Evolutionary conservation across 108 stramenopile species (phyloP), one percentile per base, ranked within the genome.

Genomic region (Ochromonas danica): DNA sequence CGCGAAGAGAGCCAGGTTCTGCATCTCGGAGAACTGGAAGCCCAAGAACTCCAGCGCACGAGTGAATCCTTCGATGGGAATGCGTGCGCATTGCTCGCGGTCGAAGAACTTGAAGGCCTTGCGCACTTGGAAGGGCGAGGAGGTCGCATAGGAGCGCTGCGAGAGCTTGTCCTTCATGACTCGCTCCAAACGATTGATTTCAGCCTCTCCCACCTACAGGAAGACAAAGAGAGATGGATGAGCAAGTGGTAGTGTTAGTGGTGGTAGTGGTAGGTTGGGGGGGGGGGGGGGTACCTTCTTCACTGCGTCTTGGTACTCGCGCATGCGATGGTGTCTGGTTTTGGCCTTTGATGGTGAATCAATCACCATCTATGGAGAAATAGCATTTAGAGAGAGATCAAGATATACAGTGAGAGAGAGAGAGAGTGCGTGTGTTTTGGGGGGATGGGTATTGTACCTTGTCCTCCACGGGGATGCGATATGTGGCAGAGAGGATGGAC

Each of bases 51-150:
- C 89, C 87, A 89, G 86, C 45, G 89, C 89, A n/a, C 82, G 71
- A 79, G 88, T 87, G 78, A 89, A 89, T 79, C 88, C 89, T 40
- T 81, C 80, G 78, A 89, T 88, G 33, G 88, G 86, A 39, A 89
- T 89, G 36, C 89, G 87, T 31, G 85, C 85, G 0, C 83, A 86
- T 27, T 86, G 87, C 81, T 89, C 89, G 39, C 89, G 62, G 42
- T 89, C 89, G 80, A 89, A 89, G 70, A 88, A 89, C 71, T 89
- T 89, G 62, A 89, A 89, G 0, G 89, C 88, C 71, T 87, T 88
- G 40, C 89, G 77, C 77, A 89, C 79, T 79, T 89, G 89, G 78
- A 89, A 89, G 0, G 89, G 89, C 27, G 30, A 31, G 33, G 63
- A 67, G 31, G 87, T 87, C 17, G 89, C 85, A 67, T 89, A 81